Percentiles rank a stretch among this genome's conserved stretches.
Conservation (phyloP, 2,329 filamentous ascomycete species). For the Helotiales sp. region DNA sequence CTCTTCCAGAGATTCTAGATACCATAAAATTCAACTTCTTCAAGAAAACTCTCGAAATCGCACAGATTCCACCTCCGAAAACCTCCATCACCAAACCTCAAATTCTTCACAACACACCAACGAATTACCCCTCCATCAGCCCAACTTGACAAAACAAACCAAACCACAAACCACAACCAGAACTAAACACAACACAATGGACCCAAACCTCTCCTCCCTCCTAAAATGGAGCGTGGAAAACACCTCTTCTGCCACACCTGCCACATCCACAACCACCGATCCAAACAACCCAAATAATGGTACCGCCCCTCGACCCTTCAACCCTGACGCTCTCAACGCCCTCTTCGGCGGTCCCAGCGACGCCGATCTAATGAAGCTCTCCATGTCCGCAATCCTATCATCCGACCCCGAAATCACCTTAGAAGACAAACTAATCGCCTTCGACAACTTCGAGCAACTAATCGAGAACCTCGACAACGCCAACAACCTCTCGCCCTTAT, state of each 20-base stretch:
- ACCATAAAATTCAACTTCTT: background rate
- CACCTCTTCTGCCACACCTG: constrained; percentile 48
- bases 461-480: constrained; percentile 95
- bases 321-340: constrained; percentile 71
- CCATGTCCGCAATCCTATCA: constrained; percentile 77
- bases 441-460: constrained; percentile 94
- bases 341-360: constrained; percentile 87
- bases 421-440: constrained; percentile 79
- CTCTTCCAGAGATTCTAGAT: background rate
- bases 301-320: constrained; percentile 48
- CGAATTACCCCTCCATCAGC: constrained; percentile 27
- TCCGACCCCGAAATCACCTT: constrained; percentile 65
- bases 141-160: constrained; percentile 9
- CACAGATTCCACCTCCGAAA: background rate
- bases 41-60: background rate
- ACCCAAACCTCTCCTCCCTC: constrained; percentile 42
- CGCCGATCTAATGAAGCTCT: constrained; percentile 86
- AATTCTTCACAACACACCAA: background rate
- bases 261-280: constrained; percentile 27
- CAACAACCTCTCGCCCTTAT: constrained; percentile 83
- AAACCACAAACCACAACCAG: constrained; percentile 11
- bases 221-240: constrained; percentile 59
- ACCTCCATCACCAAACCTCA: background rate
- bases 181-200: constrained; percentile 31
- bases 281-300: no score